Evolutionary conservation across 805 yeast species (phyloP).

Genomic region (Suhomyces tanzawaensis): DNA sequence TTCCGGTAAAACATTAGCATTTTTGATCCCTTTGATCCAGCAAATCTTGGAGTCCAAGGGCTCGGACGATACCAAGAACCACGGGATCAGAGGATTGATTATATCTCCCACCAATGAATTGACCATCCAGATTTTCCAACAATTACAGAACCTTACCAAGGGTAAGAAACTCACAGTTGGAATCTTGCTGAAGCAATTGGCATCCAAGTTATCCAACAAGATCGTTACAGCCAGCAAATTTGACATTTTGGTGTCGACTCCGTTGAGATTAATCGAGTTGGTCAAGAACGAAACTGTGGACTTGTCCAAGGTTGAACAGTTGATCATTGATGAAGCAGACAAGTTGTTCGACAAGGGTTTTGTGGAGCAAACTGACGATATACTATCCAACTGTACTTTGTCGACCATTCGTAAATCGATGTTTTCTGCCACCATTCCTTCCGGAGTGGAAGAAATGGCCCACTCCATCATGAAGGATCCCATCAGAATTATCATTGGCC

Average conservation of each 20-base stretch:
- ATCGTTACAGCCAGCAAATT: slow-evolving; percentile 59
- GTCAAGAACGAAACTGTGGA: slow-evolving; percentile 60
- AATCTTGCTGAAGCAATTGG: slow-evolving; percentile 67
- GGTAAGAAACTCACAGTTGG: slow-evolving; percentile 60
- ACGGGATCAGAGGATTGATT: slow-evolving; percentile 70
- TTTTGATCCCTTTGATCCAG: slow-evolving; percentile 78
- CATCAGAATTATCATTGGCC: slow-evolving; percentile 84
- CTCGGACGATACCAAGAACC: slow-evolving; percentile 26
- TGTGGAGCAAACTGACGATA: slow-evolving; percentile 85
- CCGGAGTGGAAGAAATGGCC: slow-evolving; percentile 88
- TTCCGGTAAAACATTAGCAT: slow-evolving; percentile 94
- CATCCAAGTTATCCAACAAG: slow-evolving; percentile 63
- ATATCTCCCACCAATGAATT: slow-evolving; percentile 94
- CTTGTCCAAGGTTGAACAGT: slow-evolving; percentile 63
- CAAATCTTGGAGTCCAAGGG: slow-evolving; percentile 25
- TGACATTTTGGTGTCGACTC: slow-evolving; percentile 84
- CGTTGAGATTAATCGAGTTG: slow-evolving; percentile 80
- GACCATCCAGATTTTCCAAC: slow-evolving; percentile 78
- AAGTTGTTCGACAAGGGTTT: slow-evolving; percentile 84
- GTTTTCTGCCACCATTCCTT: slow-evolving; percentile 94
- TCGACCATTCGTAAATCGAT: slow-evolving; percentile 64
- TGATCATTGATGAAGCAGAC: slow-evolving; percentile 95
- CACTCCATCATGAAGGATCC: slow-evolving; percentile 81
- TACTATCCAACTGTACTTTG: slow-evolving; percentile 58
- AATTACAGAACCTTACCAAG: slow-evolving; percentile 55